Percentiles rank a stretch among this genome's conserved stretches.
Evolutionary conservation across 2,329 filamentous ascomycete genomes (phyloP).

Genomic region (Xylaria sp.): DNA sequence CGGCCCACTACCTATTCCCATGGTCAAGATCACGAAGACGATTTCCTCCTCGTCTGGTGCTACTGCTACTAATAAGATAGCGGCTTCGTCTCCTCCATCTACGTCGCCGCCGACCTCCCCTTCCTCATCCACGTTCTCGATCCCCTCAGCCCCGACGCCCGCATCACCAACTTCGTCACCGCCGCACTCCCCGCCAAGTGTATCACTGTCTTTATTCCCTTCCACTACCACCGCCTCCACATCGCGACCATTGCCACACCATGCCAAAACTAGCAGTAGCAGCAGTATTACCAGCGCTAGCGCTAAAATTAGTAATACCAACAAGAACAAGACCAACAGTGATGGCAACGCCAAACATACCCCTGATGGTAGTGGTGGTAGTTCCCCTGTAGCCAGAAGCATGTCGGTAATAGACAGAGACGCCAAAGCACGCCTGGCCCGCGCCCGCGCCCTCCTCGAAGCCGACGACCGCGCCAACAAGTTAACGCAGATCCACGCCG

Average conservation of each 20-base stretch:
- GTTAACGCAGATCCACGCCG: constrained; percentile 41
- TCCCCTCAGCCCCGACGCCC: not conserved
- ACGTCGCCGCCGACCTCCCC: not conserved
- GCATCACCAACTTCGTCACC: not conserved
- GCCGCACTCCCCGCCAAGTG: constrained; percentile 1
- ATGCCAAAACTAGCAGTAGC: not conserved
- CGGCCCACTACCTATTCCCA: constrained; percentile 17
- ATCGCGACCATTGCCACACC: not conserved
- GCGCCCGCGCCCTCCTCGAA: constrained; percentile 17
- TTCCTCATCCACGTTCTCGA: constrained; percentile 19
- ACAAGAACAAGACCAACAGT: not conserved
- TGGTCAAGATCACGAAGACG: constrained; percentile 27
- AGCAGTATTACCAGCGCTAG: not conserved
- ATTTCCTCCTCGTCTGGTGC: not conserved
- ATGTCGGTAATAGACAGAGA: constrained; percentile 7
- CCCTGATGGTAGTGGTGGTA: not conserved
- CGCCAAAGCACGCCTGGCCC: not conserved
- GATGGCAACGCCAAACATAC: not conserved
- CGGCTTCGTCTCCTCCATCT: constrained; percentile 15
- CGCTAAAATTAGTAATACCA: not conserved
- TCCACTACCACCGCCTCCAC: not conserved
- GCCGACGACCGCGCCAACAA: constrained; percentile 28
- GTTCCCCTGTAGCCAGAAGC: not conserved
- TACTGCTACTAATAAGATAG: not conserved
- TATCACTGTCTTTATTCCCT: constrained; percentile 29